These are phyloP conservation scores for Dunaliella sp. DNA, from an alignment of 139 green algal genomes.

Conservation along the genomic window DNA sequence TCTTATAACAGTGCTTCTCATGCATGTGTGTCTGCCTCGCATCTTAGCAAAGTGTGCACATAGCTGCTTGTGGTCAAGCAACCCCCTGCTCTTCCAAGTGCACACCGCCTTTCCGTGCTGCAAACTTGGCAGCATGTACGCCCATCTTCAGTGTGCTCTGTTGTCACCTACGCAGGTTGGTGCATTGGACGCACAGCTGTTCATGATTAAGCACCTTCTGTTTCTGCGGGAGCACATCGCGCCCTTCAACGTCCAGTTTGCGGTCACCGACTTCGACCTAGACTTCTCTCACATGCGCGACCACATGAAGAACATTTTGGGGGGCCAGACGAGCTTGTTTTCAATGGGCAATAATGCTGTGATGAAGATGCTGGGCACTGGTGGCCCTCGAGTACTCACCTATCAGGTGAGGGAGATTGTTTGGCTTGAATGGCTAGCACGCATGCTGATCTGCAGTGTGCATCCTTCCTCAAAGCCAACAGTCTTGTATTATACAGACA, in stretches of 20 bases:
- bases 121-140: not conserved
- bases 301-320: slow-evolving; percentile 79
- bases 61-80: not conserved
- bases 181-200: slow-evolving; percentile 84
- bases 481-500: no score
- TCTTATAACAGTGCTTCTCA: no score
- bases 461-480: no score
- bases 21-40: no score
- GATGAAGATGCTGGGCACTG: slow-evolving; percentile 71
- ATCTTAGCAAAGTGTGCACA: no score
- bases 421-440: no score
- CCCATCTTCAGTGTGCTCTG: slow-evolving; percentile 25
- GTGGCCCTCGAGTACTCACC: slow-evolving; percentile 64
- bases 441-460: no score
- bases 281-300: slow-evolving; percentile 91
- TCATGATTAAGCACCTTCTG: slow-evolving; percentile 92
- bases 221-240: slow-evolving; percentile 87
- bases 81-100: not conserved
- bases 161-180: slow-evolving; percentile 37
- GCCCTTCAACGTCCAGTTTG: slow-evolving; percentile 87
- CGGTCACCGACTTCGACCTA: slow-evolving; percentile 78
- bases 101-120: not conserved
- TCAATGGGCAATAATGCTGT: slow-evolving; percentile 75
- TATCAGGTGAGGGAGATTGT: slow-evolving; percentile 49
- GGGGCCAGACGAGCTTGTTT: slow-evolving; percentile 83